Evolutionary conservation across 2,329 filamentous ascomycete genomes (phyloP).

Genomic region (Alternaria infectoria): DNA sequence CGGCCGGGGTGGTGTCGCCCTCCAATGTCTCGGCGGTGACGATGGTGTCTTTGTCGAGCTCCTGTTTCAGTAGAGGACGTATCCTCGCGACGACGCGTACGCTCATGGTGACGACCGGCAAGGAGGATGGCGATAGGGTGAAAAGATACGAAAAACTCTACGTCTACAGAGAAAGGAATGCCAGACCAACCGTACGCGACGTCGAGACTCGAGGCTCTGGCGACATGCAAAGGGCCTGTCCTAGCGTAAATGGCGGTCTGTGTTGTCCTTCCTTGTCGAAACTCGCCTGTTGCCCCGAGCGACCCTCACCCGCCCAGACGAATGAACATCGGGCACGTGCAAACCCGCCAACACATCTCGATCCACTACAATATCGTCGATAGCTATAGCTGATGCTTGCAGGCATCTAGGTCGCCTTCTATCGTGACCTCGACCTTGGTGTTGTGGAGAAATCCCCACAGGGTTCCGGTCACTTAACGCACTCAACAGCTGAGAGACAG

Average conservation of each 20-base stretch:
- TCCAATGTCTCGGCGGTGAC: constrained; percentile 65
- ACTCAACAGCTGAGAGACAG: neutral
- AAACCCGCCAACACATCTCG: constrained; percentile 5
- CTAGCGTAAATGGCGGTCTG: constrained; percentile 26
- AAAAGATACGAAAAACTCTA: constrained; percentile 26
- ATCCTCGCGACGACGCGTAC: constrained; percentile 91
- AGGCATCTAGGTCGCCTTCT: neutral
- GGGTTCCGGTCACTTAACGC: neutral
- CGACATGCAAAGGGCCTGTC: constrained; percentile 24
- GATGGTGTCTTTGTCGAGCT: constrained; percentile 87
- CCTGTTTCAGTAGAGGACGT: constrained; percentile 83
- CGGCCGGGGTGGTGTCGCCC: constrained; percentile 55
- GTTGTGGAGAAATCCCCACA: neutral
- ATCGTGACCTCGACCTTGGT: neutral
- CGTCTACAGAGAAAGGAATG: constrained; percentile 42
- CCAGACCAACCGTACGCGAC: constrained; percentile 33
- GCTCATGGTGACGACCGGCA: constrained; percentile 51
- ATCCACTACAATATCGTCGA: constrained; percentile 2
- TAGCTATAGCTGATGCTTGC: neutral
- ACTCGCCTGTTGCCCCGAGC: constrained; percentile 27
- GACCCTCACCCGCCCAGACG: constrained; percentile 21
- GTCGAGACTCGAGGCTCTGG: constrained; percentile 39
- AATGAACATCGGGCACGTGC: constrained; percentile 24
- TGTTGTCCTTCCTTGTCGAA: constrained; percentile 26
- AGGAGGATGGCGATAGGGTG: constrained; percentile 15